Evolutionary conservation across 805 yeast genomes (phyloP).

Genomic region (Zygoascus flipseniorum): DNA sequence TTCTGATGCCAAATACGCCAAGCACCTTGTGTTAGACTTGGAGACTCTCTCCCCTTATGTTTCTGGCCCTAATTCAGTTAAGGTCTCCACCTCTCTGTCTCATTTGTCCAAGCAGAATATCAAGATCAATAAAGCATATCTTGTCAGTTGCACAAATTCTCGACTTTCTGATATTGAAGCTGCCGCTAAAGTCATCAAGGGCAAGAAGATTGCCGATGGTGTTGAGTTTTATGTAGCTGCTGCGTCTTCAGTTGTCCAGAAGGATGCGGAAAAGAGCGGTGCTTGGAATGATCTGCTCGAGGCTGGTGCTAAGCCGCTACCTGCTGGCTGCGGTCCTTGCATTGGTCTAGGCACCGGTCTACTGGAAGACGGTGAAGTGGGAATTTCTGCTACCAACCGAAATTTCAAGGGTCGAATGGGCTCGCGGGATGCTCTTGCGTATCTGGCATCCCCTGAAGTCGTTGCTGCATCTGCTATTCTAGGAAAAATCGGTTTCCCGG

Average conservation of each 20-base stretch:
- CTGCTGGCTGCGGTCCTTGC: constrained; percentile 99
- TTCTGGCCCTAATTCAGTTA: constrained; percentile 97
- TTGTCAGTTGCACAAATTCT: constrained; percentile 97
- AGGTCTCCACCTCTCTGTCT: constrained; percentile 70
- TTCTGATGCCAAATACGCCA: constrained; percentile 76
- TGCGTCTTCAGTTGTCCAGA: constrained; percentile 88
- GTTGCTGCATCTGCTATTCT: constrained; percentile 98
- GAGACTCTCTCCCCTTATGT: constrained; percentile 76
- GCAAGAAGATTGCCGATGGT: constrained; percentile 74
- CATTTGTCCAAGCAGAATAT: constrained; percentile 66
- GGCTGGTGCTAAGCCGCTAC: constrained; percentile 91
- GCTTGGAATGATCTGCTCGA: constrained; percentile 86
- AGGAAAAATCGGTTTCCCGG: constrained; percentile 91
- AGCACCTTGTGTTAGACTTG: constrained; percentile 74
- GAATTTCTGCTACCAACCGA: constrained; percentile 96
- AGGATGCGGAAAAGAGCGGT: constrained; percentile 83
- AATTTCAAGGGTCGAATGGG: constrained; percentile 99
- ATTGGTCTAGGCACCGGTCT: constrained; percentile 95
- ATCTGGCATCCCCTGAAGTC: constrained; percentile 93
- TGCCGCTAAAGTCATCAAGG: constrained; percentile 82
- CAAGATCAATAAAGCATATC: constrained; percentile 84
- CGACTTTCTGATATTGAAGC: constrained; percentile 87
- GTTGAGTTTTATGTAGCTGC: constrained; percentile 98
- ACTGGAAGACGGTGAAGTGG: constrained; percentile 91
- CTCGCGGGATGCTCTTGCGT: constrained; percentile 90